Evolutionary conservation across 805 yeast genomes (phyloP).

Genomic region (Kodamaea jinghongensis): DNA sequence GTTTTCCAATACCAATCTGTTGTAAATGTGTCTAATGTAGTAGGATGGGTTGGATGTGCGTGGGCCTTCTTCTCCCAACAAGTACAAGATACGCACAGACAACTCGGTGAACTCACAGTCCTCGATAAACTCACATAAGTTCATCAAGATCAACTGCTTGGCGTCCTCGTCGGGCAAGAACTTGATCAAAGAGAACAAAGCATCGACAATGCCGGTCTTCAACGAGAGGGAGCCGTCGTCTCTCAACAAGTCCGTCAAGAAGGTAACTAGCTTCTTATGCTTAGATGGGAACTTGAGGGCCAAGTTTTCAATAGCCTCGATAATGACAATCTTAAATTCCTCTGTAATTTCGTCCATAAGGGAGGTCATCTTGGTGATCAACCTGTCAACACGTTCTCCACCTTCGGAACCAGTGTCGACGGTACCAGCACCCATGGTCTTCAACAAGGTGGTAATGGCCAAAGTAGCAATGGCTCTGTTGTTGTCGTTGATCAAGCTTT

Average conservation of each 20-base stretch:
- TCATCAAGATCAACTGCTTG: conserved; percentile 77
- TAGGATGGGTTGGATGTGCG: conserved; percentile 78
- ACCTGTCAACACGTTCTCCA: conserved; percentile 73
- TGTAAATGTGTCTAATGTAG: conserved; percentile 93
- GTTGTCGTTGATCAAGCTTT: conserved; percentile 79
- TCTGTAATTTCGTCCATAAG: conserved; percentile 93
- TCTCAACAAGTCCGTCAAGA: conserved; percentile 78
- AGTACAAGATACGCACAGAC: conserved; percentile 86
- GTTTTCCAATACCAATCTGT: conserved; percentile 93
- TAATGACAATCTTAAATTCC: conserved; percentile 91
- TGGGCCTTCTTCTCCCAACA: conserved; percentile 95
- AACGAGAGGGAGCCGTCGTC: conserved; percentile 88
- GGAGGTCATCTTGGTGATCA: conserved; percentile 80
- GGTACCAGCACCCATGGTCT: conserved; percentile 80
- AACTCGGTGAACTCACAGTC: conserved; percentile 96
- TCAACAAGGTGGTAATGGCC: conserved; percentile 92
- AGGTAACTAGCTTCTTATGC: conserved; percentile 75
- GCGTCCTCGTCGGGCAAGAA: conserved; percentile 72
- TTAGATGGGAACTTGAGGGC: conserved; percentile 92
- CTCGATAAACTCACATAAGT: conserved; percentile 93
- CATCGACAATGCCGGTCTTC: conserved; percentile 86
- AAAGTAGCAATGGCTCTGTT: conserved; percentile 93
- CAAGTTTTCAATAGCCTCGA: conserved; percentile 90
- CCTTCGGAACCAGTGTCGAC: conserved; percentile 32
- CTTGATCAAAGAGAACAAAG: conserved; percentile 85